Evolutionary conservation across 768 basidiomycete genomes (phyloP), one percentile per base, ranked within the genome.

Genomic region (Lactifluus pinguis): DNA sequence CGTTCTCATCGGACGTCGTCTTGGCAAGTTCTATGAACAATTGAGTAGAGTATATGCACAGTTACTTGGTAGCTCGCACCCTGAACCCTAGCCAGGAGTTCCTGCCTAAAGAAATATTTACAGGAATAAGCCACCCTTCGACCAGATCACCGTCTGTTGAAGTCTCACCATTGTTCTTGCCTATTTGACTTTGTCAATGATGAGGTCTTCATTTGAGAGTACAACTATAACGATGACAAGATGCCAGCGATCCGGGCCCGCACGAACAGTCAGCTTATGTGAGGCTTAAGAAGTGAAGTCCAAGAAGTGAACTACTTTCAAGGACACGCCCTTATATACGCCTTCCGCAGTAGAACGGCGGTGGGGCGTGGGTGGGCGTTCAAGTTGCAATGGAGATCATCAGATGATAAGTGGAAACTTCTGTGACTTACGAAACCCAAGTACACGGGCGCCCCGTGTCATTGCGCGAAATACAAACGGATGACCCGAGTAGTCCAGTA

Each of bases 361-460:
- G 32, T 34, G 19, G 50, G 19, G 50, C 45, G 60, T 57, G 60
- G 60, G 42, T 25, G 44, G n/a, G 39, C 25, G 25, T 25, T 25
- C 25, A 25, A 25, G 25, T 25, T 25, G 25, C 25, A 25, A 25
- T 25, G 42, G 38, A 52, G 30, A 25, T 25, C 25, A 25, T 25
- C 25, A 25, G 25, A 25, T 25, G 25, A 51, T 48, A 42, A 49
- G 30, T 32, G 47, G 52, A 34, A 21, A 38, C 42, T 61, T 51
- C 42, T 30, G 60, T 17, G 60, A 61, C 25, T 25, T 25, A 25
- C 25, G 25, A 54, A 25, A 62, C 51, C 56, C 61, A 58, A 62
- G 38, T 62, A 62, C 61, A 58, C 39, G 52, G 61, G 61, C 61
- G 61, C 57, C 57, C 61, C 61, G 61, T 53, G 48, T 30, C 50